Conservation (phyloP, 75 land plant species). For the Sequoia sempervirens region DNA sequence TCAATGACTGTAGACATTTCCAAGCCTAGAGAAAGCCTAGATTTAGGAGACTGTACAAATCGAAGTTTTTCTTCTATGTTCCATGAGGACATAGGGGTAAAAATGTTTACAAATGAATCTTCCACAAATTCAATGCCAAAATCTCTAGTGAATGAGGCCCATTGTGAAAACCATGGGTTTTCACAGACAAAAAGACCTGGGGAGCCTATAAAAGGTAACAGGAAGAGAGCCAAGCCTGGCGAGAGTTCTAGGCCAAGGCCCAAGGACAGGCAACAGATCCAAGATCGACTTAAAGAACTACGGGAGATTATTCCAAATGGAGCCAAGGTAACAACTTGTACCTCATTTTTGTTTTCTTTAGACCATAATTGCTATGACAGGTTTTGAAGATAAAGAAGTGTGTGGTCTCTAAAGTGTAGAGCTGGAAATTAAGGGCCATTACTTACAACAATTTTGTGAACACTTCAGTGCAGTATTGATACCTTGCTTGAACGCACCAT, state of each 20-base stretch:
- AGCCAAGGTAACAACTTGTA: slow-evolving; percentile 45
- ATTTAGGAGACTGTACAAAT: background rate
- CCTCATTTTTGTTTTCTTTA: background rate
- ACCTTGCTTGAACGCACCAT: slow-evolving; percentile 68
- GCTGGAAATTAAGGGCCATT: background rate
- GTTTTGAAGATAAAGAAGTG: background rate
- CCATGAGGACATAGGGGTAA: background rate
- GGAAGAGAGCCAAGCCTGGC: slow-evolving; percentile 58
- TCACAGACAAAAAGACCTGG: background rate
- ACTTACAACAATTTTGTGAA: background rate
- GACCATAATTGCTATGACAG: background rate
- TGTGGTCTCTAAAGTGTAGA: background rate
- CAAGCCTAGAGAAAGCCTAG: slow-evolving; percentile 8
- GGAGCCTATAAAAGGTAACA: slow-evolving; percentile 31
- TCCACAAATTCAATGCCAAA: slow-evolving; percentile 1
- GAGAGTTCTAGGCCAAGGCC: slow-evolving; percentile 76
- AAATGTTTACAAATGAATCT: background rate
- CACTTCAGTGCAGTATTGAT: slow-evolving; percentile 77
- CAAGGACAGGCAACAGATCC: slow-evolving; percentile 74
- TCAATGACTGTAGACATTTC: slow-evolving; percentile 12
- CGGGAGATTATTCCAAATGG: slow-evolving; percentile 73
- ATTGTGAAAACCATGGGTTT: slow-evolving; percentile 1
- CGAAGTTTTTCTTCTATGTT: slow-evolving; percentile 11
- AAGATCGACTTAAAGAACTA: slow-evolving; percentile 71
- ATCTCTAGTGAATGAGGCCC: background rate